Percentiles rank a stretch among this genome's conserved stretches.
These are phyloP conservation scores for Infundibulicybe gibba DNA, from an alignment of 768 basidiomycete species.

Conservation along the genomic window DNA sequence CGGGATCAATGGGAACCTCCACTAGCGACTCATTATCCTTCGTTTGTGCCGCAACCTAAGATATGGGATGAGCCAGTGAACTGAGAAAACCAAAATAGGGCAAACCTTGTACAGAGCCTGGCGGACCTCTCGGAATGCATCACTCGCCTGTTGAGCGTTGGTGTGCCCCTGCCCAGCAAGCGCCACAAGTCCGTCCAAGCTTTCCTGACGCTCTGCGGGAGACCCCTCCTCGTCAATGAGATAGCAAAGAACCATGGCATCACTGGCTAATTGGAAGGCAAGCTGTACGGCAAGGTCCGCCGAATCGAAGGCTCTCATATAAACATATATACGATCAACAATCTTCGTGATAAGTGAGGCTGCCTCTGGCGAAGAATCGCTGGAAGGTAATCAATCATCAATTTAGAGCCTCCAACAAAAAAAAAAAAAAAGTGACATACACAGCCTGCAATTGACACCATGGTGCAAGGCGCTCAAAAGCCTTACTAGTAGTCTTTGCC, in stretches of 20 bases:
- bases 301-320: constrained; percentile 23
- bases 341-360: constrained; percentile 21
- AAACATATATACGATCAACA: constrained; percentile 17
- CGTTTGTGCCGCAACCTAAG: neutral
- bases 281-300: constrained; percentile 25
- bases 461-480: neutral
- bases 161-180: neutral
- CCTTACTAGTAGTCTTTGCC: neutral
- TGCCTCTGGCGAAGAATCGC: neutral
- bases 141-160: neutral
- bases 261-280: constrained; percentile 21
- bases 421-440: neutral
- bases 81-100: neutral
- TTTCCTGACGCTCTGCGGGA: neutral
- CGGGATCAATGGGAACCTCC: neutral
- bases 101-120: neutral
- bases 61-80: neutral
- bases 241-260: constrained; percentile 19
- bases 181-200: neutral
- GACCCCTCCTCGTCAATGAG: neutral
- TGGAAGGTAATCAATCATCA: neutral
- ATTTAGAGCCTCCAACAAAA: neutral
- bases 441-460: neutral
- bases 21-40: neutral
- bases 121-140: neutral